A percentile compares a stretch with the other conserved stretches of the same genome.
Evolutionary conservation across 1,284 basidiomycete genomes (phyloP).

Genomic region (Cystobasidium slooffiae): DNA sequence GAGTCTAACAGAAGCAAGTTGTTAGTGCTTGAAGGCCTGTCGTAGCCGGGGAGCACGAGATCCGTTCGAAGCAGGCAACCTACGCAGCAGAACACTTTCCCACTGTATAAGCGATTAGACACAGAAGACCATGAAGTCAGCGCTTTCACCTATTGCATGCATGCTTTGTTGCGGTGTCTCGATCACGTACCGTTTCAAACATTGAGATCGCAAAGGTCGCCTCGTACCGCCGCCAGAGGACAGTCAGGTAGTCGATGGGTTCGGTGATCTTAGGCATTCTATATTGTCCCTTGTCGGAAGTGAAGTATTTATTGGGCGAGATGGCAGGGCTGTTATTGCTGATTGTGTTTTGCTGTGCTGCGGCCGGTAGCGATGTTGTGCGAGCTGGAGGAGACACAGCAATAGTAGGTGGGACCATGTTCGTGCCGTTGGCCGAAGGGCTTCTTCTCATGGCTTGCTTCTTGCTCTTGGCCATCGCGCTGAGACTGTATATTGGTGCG

Average conservation of each 20-base stretch:
- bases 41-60: not conserved
- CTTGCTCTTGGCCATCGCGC: conserved; percentile 13
- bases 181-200: conserved; percentile 44
- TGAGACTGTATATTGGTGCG: not conserved
- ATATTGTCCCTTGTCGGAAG: conserved; percentile 18
- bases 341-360: not conserved
- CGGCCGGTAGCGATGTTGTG: not conserved
- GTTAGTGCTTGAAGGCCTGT: not conserved
- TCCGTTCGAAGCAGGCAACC: not conserved
- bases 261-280: conserved; percentile 13
- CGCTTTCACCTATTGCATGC: not conserved
- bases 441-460: conserved; percentile 10
- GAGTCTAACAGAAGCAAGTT: conserved; percentile 6
- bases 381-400: conserved; percentile 7
- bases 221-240: conserved; percentile 42
- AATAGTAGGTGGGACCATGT: not conserved
- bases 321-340: conserved; percentile 1
- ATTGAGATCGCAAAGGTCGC: conserved; percentile 44
- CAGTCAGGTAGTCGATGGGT: conserved; percentile 18
- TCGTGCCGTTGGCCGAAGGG: conserved; percentile 1
- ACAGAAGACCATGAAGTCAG: not conserved
- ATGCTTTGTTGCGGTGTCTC: not conserved
- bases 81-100: conserved; percentile 41
- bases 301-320: conserved; percentile 11
- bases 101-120: conserved; percentile 6